A percentile compares a stretch with the other conserved stretches of the same genome.
These are phyloP conservation scores for Hypoxylon rickii DNA, from an alignment of 495 filamentous ascomycete genomes.

Conservation along the genomic window DNA sequence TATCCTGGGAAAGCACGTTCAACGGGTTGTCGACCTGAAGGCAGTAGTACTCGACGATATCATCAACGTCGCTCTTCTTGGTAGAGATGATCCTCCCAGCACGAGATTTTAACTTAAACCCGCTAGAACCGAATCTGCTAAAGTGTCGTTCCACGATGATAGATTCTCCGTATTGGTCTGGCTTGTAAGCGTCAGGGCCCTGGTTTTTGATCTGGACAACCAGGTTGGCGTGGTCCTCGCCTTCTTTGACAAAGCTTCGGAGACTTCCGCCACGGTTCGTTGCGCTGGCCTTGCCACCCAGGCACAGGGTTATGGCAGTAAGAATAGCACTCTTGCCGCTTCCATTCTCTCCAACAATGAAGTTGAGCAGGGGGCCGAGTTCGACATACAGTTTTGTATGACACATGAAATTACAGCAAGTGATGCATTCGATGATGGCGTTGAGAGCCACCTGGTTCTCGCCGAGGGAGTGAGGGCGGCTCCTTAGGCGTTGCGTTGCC, in stretches of 20 bases:
- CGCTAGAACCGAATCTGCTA: slow-evolving; percentile 70
- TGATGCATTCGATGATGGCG: slow-evolving; percentile 80
- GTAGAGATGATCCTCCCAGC: slow-evolving; percentile 74
- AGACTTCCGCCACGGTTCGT: slow-evolving; percentile 95
- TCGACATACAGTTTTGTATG: slow-evolving; percentile 78
- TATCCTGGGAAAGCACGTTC: slow-evolving; percentile 96
- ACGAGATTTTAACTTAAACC: slow-evolving; percentile 84
- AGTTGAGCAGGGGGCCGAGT: slow-evolving; percentile 92
- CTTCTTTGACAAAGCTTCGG: slow-evolving; percentile 92
- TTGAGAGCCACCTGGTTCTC: slow-evolving; percentile 79
- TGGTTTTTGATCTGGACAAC: slow-evolving; percentile 88
- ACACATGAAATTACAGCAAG: slow-evolving; percentile 94
- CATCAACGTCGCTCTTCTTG: slow-evolving; percentile 86
- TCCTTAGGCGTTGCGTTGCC: slow-evolving; percentile 72
- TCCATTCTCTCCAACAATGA: slow-evolving; percentile 96
- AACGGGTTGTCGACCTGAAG: slow-evolving; percentile 97
- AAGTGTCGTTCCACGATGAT: slow-evolving; percentile 93
- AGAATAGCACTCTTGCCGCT: slow-evolving; percentile 98
- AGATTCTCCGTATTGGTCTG: slow-evolving; percentile 79
- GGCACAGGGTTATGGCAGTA: slow-evolving; percentile 91
- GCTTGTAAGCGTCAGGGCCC: slow-evolving; percentile 80
- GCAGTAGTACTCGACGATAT: slow-evolving; percentile 89
- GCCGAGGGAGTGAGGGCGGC: slow-evolving; percentile 55
- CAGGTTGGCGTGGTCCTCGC: slow-evolving; percentile 61
- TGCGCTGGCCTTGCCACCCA: slow-evolving; percentile 90